Conservation (phyloP, 805 yeast species). For the Sugiyamaella boreocaroliniensis region DNA sequence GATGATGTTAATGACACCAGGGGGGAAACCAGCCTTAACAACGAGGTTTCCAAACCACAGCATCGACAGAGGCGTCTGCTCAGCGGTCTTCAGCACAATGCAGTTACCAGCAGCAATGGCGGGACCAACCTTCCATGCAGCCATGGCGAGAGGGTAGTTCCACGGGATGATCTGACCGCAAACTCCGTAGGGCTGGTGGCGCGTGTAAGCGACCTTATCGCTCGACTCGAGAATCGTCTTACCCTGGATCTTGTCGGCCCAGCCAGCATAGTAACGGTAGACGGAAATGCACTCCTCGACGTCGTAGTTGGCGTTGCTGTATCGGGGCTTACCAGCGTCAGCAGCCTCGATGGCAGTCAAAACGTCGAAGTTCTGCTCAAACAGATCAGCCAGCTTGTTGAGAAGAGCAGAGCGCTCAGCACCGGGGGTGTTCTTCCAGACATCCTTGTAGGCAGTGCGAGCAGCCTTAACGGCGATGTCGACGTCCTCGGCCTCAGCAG, state of each 20-base stretch:
- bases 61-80: slow-evolving; percentile 86
- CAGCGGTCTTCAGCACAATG: slow-evolving; percentile 83
- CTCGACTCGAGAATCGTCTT: slow-evolving; percentile 66
- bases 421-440: slow-evolving; percentile 71
- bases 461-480: slow-evolving; percentile 86
- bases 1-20: slow-evolving; percentile 82
- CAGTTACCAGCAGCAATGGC: slow-evolving; percentile 89
- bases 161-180: slow-evolving; percentile 96
- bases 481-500: slow-evolving; percentile 72
- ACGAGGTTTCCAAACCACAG: slow-evolving; percentile 62
- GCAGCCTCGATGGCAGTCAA: slow-evolving; percentile 76
- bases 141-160: slow-evolving; percentile 94
- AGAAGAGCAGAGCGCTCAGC: slow-evolving; percentile 55
- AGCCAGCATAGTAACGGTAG: slow-evolving; percentile 82
- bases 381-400: slow-evolving; percentile 65
- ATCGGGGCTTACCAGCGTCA: slow-evolving; percentile 79
- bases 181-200: slow-evolving; percentile 88
- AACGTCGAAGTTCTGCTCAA: slow-evolving; percentile 64
- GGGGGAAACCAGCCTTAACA: slow-evolving; percentile 81
- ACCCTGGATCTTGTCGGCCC: slow-evolving; percentile 83
- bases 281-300: slow-evolving; percentile 61
- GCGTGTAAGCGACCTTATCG: slow-evolving; percentile 68
- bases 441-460: slow-evolving; percentile 58
- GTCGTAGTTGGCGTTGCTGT: slow-evolving; percentile 61
- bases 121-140: slow-evolving; percentile 92